Evolutionary conservation across 2,329 filamentous ascomycete genomes (phyloP).

Genomic region (Aspergillus chevalieri): DNA sequence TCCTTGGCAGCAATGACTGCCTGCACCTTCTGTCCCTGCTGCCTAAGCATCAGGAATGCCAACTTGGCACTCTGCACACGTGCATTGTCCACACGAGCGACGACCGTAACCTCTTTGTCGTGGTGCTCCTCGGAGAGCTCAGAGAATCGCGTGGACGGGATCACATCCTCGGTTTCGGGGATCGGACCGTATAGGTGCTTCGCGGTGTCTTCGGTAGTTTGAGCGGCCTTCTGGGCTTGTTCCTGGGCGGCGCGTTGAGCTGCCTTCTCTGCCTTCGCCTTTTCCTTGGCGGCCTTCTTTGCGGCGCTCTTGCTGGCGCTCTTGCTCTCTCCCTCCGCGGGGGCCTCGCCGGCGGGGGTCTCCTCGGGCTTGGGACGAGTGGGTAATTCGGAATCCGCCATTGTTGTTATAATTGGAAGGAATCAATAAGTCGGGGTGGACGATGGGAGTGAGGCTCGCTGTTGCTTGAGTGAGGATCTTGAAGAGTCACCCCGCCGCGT

Average conservation of each 20-base stretch:
- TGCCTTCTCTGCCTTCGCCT: constrained; percentile 79
- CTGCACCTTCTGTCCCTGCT: constrained; percentile 75
- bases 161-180: constrained; percentile 52
- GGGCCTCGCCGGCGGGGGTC: constrained; percentile 20
- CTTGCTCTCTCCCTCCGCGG: constrained; percentile 33
- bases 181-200: constrained; percentile 76
- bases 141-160: constrained; percentile 55
- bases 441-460: background rate
- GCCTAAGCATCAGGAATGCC: constrained; percentile 78
- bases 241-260: constrained; percentile 65
- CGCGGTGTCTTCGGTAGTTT: constrained; percentile 49
- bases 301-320: constrained; percentile 65
- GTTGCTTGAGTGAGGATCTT: constrained; percentile 2
- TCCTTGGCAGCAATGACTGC: constrained; percentile 63
- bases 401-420: constrained; percentile 13
- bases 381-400: constrained; percentile 37
- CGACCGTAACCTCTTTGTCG: constrained; percentile 66
- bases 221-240: constrained; percentile 61
- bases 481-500: constrained; percentile 29
- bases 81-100: constrained; percentile 79
- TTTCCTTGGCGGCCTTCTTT: constrained; percentile 85
- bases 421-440: background rate
- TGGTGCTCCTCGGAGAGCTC: constrained; percentile 54
- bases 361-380: constrained; percentile 36
- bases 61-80: constrained; percentile 86